phyloP scores from a whole-genome alignment of 2,329 filamentous ascomycete genomes.

The Alternaria triticimaculans region DNA sequence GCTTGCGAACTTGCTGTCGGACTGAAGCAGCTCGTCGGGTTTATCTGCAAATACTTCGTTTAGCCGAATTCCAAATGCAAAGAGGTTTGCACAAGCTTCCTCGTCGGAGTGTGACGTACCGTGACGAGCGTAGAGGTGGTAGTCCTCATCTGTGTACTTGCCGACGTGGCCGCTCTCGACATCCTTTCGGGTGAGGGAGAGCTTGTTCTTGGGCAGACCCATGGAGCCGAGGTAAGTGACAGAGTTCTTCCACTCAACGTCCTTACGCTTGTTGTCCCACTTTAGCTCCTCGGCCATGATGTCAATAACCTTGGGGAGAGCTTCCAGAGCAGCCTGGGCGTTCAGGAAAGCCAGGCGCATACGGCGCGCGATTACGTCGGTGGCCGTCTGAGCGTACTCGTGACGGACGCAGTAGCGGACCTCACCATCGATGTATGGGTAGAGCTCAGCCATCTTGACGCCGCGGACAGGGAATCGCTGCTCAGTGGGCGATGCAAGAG shows the following conservation, averaged over 20 bases:
- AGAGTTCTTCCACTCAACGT: conserved; percentile 79
- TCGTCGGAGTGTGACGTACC: conserved; percentile 46
- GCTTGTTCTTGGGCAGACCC: conserved; percentile 65
- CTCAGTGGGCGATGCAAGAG: conserved; percentile 77
- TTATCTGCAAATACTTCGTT: conserved; percentile 52
- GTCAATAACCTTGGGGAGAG: conserved; percentile 84
- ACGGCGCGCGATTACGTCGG: conserved; percentile 84
- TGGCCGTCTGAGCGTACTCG: conserved; percentile 90
- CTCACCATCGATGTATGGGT: conserved; percentile 92
- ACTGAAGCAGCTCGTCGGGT: conserved; percentile 60
- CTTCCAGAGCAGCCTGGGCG: conserved; percentile 86
- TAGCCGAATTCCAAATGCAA: conserved; percentile 31
- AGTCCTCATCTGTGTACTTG: conserved; percentile 57
- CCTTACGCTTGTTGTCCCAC: conserved; percentile 76
- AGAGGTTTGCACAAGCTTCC: conserved; percentile 26
- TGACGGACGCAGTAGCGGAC: conserved; percentile 85
- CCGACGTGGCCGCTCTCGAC: conserved; percentile 61
- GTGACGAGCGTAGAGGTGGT: conserved; percentile 57
- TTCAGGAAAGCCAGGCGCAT: conserved; percentile 90
- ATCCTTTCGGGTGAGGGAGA: conserved; percentile 62
- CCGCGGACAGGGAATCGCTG: conserved; percentile 83
- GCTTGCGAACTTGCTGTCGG: conserved; percentile 54
- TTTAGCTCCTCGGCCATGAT: conserved; percentile 84
- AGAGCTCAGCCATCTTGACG: conserved; percentile 77
- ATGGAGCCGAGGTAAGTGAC: conserved; percentile 66